Conservation (phyloP, 2,329 filamentous ascomycete species). For the Talaromyces sp. region DNA sequence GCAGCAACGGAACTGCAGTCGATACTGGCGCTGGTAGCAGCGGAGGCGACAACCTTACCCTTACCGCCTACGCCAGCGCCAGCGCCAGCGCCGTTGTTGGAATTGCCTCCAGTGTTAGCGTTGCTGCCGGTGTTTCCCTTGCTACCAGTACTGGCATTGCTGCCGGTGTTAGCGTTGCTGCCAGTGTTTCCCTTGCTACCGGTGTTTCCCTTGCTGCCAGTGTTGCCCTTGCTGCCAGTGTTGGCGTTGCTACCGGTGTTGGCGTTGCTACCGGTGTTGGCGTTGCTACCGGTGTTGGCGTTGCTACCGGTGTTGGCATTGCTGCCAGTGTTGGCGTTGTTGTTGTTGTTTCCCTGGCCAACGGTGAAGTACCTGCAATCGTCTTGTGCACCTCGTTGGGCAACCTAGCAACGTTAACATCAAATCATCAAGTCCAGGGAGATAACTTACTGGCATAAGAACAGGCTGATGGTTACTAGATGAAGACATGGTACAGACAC, state of each 20-base stretch:
- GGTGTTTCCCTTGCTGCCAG: slow-evolving; percentile 1
- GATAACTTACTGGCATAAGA: slow-evolving; percentile 47
- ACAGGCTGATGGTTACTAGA: slow-evolving; percentile 56
- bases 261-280: neutral
- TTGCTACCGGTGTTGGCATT: neutral
- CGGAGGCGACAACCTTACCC: neutral
- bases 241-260: slow-evolving; percentile 1
- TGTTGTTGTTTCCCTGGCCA: slow-evolving; percentile 17
- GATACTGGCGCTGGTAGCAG: neutral
- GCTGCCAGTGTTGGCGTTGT: neutral
- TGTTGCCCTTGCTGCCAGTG: slow-evolving; percentile 32
- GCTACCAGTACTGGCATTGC: neutral
- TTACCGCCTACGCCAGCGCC: neutral
- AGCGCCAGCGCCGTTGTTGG: neutral
- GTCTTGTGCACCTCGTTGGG: slow-evolving; percentile 53
- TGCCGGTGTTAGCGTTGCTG: slow-evolving; percentile 3
- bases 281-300: neutral
- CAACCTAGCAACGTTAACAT: slow-evolving; percentile 30
- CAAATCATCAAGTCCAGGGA: slow-evolving; percentile 14
- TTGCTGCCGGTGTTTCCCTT: neutral
- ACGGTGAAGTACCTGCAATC: slow-evolving; percentile 53
- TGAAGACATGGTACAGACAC: slow-evolving; percentile 53
- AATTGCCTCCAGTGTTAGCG: neutral
- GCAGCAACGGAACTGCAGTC: neutral
- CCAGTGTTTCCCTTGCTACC: neutral